Percentiles rank a stretch among this genome's conserved stretches.
These are phyloP conservation scores for Fusarium hainanense DNA, from an alignment of 2,329 filamentous ascomycete genomes.

Conservation along the genomic window DNA sequence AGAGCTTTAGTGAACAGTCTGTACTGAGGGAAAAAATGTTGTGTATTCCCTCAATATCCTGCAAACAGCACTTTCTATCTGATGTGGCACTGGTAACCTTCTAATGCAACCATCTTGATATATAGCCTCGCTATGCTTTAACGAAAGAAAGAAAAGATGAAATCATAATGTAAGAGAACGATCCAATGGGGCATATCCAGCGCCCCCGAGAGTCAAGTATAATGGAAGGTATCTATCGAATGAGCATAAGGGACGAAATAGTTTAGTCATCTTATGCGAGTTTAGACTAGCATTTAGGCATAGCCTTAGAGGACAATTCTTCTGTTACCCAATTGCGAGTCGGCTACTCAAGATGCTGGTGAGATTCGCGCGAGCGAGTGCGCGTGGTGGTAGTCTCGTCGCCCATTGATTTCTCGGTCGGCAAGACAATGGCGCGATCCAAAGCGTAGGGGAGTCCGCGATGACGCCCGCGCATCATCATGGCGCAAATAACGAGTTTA, in stretches of 20 bases:
- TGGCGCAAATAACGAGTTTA: conserved; percentile 53
- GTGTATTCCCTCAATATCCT: background rate
- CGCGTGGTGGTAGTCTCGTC: conserved; percentile 13
- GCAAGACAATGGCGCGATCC: conserved; percentile 51
- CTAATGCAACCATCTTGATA: conserved; percentile 6
- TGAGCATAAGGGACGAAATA: background rate
- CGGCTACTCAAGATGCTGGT: conserved; percentile 29
- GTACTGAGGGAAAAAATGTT: background rate
- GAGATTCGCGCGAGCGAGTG: conserved; percentile 6
- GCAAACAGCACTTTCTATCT: conserved; percentile 4
- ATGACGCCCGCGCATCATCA: conserved; percentile 54
- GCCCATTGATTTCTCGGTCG: conserved; percentile 39
- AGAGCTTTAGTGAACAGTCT: background rate
- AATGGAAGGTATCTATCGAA: background rate
- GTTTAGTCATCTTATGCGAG: background rate
- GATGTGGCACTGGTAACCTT: background rate
- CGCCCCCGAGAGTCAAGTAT: background rate
- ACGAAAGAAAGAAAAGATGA: conserved; percentile 5
- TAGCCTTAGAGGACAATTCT: background rate
- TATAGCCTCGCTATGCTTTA: background rate
- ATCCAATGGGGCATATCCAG: background rate
- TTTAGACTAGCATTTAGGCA: background rate
- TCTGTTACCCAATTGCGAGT: background rate
- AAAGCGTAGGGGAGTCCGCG: conserved; percentile 50
- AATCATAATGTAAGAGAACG: background rate